Base-by-base conservation (phyloP, 768 basidiomycete genomes). In the Hygrophorus pudorinus region DNA sequence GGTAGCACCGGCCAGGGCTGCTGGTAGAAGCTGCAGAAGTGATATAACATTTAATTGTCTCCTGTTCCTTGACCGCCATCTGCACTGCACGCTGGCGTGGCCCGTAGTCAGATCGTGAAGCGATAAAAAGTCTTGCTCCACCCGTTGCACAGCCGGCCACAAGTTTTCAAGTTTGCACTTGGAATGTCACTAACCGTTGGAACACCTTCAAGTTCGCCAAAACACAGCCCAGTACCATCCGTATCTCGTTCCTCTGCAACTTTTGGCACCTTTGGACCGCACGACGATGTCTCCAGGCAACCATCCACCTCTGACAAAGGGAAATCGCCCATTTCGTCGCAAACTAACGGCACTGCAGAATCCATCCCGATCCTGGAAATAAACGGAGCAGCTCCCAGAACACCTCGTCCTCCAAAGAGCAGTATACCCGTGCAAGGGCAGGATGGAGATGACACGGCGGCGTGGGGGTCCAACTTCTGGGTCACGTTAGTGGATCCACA, bases 391-490 rank as follows among this genome's bases (percentile, higher is more conserved):
- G 47, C 54, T 30, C 51, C 58, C 17, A 56, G 53, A 44, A 55
- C 60, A 38, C 55, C 62, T 12, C 52, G 33, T 21, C 42, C 42
- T 16, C 42, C 44, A 9, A 45, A 36, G 33, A 5, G n/a, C 13
- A n/a, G n/a, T 9, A 17, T 3, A 8, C n/a, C 34, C 4, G 2
- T 27, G 5, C 12, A 17, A 28, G 54, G 43, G 21, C 59, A 61
- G 34, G 66, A 70, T 42, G 62, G 56, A 38, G 66, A 72, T 44
- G 74, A 72, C 51, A 62, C 74, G 48, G 73, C 73, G 21, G 73
- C 73, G 21, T 92, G 89, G 89, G 89, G 88, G 4, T 77, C 84
- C 20, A 82, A 90, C 60, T 94, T 96, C 59, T 96, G 92, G 92
- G 88, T 94, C 5, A 93, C 92, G 5, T 71, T 94, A 42, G 75